These are phyloP conservation scores for Nitzschia putrida DNA, from an alignment of 108 stramenopile species.

Conservation along the genomic window DNA sequence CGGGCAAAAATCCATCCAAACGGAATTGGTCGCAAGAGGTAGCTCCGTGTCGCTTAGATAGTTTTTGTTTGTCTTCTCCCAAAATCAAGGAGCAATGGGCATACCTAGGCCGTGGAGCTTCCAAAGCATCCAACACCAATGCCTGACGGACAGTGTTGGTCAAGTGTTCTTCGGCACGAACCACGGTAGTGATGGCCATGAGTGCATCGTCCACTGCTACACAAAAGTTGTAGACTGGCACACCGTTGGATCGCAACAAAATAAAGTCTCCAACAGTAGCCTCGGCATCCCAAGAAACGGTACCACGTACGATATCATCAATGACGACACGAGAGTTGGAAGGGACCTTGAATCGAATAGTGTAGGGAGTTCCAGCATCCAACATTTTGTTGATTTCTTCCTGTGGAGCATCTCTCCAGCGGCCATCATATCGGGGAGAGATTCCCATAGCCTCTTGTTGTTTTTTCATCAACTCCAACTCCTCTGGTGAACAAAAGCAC, in stretches of 20 bases:
- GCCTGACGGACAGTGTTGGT: slow-evolving; percentile 95
- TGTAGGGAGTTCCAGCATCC: slow-evolving; percentile 81
- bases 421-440: slow-evolving; percentile 91
- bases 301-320: slow-evolving; percentile 93
- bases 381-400: slow-evolving; percentile 78
- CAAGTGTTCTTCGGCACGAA: slow-evolving; percentile 97
- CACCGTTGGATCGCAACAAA: slow-evolving; percentile 86
- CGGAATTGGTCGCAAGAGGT: slow-evolving; percentile 95
- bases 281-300: slow-evolving; percentile 95
- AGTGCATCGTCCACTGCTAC: slow-evolving; percentile 96
- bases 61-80: slow-evolving; percentile 95
- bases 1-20: slow-evolving; percentile 90
- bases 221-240: slow-evolving; percentile 99
- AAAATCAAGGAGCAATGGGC: slow-evolving; percentile 97
- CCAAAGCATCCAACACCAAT: slow-evolving; percentile 86
- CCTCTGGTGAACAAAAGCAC: slow-evolving; percentile 95
- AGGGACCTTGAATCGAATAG: slow-evolving; percentile 90
- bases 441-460: slow-evolving; percentile 77
- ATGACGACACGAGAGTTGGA: slow-evolving; percentile 83
- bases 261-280: slow-evolving; percentile 97
- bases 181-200: slow-evolving; percentile 96
- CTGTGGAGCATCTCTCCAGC: slow-evolving; percentile 95
- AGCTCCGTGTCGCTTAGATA: slow-evolving; percentile 96
- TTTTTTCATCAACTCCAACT: slow-evolving; percentile 90
- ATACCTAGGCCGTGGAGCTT: slow-evolving; percentile 86